A percentile compares a stretch with the other conserved stretches of the same genome.
These are phyloP conservation scores for Leccinum angustisporum DNA, from an alignment of 1,284 basidiomycete genomes.

Conservation along the genomic window DNA sequence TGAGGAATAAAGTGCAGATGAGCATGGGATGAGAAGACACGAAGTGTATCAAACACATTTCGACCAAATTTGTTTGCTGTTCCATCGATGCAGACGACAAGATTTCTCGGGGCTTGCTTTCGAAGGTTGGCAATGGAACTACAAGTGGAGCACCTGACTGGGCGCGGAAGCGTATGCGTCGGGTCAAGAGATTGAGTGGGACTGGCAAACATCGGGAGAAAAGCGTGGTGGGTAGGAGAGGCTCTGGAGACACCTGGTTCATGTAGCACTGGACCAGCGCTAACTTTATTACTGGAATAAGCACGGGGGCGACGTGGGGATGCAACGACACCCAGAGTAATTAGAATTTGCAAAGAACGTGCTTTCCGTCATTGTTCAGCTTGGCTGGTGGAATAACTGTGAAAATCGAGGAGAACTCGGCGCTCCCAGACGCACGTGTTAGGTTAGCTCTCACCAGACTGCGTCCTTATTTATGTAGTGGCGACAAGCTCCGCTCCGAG, in stretches of 20 bases:
- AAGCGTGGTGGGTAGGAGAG: neutral
- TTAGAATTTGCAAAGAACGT: neutral
- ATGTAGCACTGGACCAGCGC: neutral
- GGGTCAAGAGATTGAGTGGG: conserved; percentile 8
- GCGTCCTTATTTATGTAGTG: neutral
- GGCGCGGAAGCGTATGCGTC: conserved; percentile 1
- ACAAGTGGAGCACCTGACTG: conserved; percentile 15
- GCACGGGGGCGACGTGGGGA: neutral
- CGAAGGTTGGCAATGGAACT: neutral
- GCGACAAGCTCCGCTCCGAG: neutral
- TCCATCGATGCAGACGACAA: conserved; percentile 37
- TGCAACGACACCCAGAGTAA: neutral
- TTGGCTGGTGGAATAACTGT: neutral
- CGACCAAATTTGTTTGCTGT: conserved; percentile 37
- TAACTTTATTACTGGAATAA: neutral
- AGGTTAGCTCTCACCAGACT: neutral
- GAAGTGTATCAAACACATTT: conserved; percentile 18
- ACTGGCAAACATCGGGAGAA: conserved; percentile 13
- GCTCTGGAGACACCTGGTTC: neutral
- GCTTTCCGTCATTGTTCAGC: neutral
- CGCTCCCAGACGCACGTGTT: neutral
- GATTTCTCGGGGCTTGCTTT: conserved; percentile 25
- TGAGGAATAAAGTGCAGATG: neutral
- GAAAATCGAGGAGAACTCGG: neutral
- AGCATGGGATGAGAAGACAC: neutral